Evolutionary conservation across 148 eudicot species (phyloP).

Genomic region (Rhododendron molle): DNA sequence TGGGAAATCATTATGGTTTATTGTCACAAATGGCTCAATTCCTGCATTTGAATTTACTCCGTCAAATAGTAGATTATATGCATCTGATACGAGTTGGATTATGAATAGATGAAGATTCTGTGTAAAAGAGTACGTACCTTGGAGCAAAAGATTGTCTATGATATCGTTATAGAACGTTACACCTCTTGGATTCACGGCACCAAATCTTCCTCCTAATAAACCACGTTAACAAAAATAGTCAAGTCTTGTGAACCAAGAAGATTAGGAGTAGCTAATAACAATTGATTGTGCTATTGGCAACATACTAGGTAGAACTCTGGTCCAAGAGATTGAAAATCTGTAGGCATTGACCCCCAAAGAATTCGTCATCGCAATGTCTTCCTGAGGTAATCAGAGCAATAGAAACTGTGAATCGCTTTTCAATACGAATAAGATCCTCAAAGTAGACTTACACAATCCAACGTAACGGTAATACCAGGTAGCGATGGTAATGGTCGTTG

Average conservation of each 20-base stretch:
- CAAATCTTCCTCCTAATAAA: constrained; percentile 55
- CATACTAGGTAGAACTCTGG: constrained; percentile 72
- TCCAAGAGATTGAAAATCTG: constrained; percentile 81
- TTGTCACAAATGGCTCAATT: constrained; percentile 76
- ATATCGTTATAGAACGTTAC: constrained; percentile 58
- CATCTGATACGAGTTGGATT: too few relatives aligned
- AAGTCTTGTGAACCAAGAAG: neutral
- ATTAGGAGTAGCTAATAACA: neutral
- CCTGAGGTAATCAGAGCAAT: constrained; percentile 29
- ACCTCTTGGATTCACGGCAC: constrained; percentile 51
- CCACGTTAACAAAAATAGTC: neutral
- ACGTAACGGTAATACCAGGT: constrained; percentile 30
- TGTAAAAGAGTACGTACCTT: constrained; percentile 47
- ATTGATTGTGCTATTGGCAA: neutral
- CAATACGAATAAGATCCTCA: neutral
- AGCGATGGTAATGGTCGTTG: constrained; percentile 74
- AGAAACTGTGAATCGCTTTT: neutral
- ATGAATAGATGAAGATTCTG: too few relatives aligned
- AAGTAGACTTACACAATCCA: neutral
- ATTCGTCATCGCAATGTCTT: constrained; percentile 57
- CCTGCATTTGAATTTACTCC: constrained; percentile 31
- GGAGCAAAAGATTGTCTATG: constrained; percentile 48
- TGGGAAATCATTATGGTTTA: constrained; percentile 62
- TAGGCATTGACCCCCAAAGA: constrained; percentile 72
- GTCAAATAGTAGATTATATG: neutral